Evolutionary conservation across 306 rosid genomes (phyloP), one percentile per base, ranked within the genome.

Genomic region (Vicia villosa): DNA sequence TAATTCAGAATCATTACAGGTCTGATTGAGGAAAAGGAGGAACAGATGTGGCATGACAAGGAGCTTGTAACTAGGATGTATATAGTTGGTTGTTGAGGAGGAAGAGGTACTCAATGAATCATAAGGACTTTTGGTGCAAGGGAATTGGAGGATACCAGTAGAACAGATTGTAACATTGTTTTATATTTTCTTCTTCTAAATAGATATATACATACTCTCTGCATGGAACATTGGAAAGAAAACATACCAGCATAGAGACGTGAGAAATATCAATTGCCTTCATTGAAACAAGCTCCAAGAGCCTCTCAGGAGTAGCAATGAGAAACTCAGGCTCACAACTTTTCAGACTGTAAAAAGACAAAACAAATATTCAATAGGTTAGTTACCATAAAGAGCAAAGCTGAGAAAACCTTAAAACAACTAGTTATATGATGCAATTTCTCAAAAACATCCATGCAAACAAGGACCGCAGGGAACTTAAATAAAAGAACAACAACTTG

Each of bases 321-420:
- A 94, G 90, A 73, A 94, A 84, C 84, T 94, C 98, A 61, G 98
- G 98, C 77, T 94, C 98, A 34, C 97, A 90, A 82, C 84, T 85
- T 79, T 77, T 85, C 73, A 90, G 76, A 57, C 99, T 94, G 83
- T 78, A 66, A 34, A 34, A 59, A 74, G 62, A 73, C 34, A 67
- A 80, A 57, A 51, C 30, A 78, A 52, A 65, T n/a, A 55, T 64
- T 37, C 51, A 64, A 73, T 77, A 51, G 77, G 62, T 26, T 45
- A 46, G 72, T 14, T 51, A 32, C 7, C 46, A 40, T 55, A 40
- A 62, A 43, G 40, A 43, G 22, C 49, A 68, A 68, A 46, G 49
- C 8, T 45, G 63, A 63, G 42, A 50, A 67, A 38, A 36, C 46
- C 30, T 24, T 41, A 56, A 66, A 43, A 62, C 19, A 55, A 38